Conservation (phyloP, 495 filamentous ascomycete genomes). For the Tricharina praecox region DNA sequence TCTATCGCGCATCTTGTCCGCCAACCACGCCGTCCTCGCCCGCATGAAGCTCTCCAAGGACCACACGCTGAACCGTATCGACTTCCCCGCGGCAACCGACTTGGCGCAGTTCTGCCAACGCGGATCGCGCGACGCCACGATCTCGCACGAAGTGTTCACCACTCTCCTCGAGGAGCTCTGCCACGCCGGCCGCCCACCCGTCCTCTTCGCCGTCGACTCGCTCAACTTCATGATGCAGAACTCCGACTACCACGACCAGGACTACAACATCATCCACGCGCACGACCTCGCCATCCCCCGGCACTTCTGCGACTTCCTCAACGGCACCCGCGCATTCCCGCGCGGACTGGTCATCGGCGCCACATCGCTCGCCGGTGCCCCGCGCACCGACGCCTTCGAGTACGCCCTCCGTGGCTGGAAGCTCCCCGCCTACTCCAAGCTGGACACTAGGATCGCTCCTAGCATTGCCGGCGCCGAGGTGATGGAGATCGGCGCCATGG, state of each 20-base stretch:
- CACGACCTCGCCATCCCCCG: conserved; percentile 64
- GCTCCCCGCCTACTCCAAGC: conserved; percentile 34
- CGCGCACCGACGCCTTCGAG: conserved; percentile 43
- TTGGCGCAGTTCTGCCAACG: conserved; percentile 50
- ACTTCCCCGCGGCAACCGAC: conserved; percentile 41
- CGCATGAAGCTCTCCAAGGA: conserved; percentile 38
- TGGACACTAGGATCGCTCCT: conserved; percentile 51
- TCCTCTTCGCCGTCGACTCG: conserved; percentile 63
- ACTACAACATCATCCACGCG: conserved; percentile 61
- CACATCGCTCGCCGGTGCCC: conserved; percentile 48
- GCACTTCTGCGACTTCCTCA: conserved; percentile 56
- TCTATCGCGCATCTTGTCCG: conserved; percentile 48
- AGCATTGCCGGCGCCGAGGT: conserved; percentile 37
- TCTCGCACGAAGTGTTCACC: conserved; percentile 66
- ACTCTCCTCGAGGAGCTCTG: conserved; percentile 61
- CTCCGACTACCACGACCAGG: conserved; percentile 50
- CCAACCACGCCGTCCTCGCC: conserved; percentile 50
- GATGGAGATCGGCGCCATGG: conserved; percentile 44
- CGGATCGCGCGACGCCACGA: conserved; percentile 54
- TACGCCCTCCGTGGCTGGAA: conserved; percentile 41
- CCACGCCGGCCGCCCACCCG: conserved; percentile 44
- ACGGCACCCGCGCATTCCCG: conserved; percentile 40
- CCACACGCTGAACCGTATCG: conserved; percentile 42
- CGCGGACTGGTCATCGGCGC: conserved; percentile 61
- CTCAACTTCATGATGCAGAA: conserved; percentile 60